A percentile compares a stretch with the other conserved stretches of the same genome.
Evolutionary conservation across 2,329 filamentous ascomycete genomes (phyloP).

Genomic region (Cercospora beticola): DNA sequence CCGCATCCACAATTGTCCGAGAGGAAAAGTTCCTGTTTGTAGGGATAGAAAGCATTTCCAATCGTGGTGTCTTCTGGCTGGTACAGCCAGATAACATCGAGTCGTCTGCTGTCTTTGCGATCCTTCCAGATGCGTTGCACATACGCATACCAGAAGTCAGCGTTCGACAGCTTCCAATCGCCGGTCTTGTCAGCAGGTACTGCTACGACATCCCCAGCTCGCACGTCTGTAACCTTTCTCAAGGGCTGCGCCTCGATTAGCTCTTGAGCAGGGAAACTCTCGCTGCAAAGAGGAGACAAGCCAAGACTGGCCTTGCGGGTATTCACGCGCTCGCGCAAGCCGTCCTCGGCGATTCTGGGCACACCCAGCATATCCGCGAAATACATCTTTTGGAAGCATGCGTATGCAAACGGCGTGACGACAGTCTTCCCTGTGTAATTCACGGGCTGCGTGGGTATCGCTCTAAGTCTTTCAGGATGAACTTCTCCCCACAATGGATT

Average conservation of each 20-base stretch:
- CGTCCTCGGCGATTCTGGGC: constrained; percentile 20
- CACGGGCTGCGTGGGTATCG: constrained; percentile 21
- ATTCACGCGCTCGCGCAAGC: constrained; percentile 26
- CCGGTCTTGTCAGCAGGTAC: constrained; percentile 51
- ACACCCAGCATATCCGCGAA: constrained; percentile 56
- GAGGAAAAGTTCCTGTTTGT: constrained; percentile 71
- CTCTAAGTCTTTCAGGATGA: neutral
- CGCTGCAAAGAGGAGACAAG: constrained; percentile 27
- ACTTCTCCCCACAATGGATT: constrained; percentile 16
- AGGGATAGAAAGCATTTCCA: constrained; percentile 65
- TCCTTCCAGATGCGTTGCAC: constrained; percentile 57
- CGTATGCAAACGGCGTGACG: constrained; percentile 67
- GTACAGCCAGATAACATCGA: constrained; percentile 75
- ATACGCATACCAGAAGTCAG: constrained; percentile 65
- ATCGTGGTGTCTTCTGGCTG: constrained; percentile 69
- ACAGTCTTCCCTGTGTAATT: constrained; percentile 50
- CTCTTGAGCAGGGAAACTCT: neutral
- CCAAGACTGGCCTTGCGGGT: constrained; percentile 27
- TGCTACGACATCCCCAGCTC: constrained; percentile 52
- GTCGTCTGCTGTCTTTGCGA: constrained; percentile 41
- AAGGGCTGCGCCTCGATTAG: neutral
- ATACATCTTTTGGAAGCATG: constrained; percentile 63
- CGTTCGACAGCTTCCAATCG: constrained; percentile 54
- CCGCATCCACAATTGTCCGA: constrained; percentile 73
- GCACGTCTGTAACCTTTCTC: constrained; percentile 31